Percentiles rank a stretch among this genome's conserved stretches.
phyloP scores from a whole-genome alignment of 495 filamentous ascomycete genomes.

The Emericellopsis terricola region DNA sequence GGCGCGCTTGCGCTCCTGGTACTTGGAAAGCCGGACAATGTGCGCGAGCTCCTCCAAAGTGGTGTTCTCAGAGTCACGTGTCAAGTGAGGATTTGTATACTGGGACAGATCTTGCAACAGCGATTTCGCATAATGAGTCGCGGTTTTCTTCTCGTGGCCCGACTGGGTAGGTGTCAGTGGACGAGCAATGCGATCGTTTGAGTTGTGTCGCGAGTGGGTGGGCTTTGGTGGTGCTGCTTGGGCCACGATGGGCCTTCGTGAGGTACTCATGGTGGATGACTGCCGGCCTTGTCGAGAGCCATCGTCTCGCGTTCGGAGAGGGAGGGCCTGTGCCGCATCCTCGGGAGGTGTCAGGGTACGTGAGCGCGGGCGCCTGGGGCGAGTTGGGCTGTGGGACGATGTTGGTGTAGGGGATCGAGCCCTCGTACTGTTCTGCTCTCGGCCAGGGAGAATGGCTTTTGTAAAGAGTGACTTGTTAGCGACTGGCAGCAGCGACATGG shows the following conservation, averaged over 20 bases:
- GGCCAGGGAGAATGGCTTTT: too few species aligned
- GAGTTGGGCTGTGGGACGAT: slow-evolving; percentile 20
- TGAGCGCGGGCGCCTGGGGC: slow-evolving; percentile 24
- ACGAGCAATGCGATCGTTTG: slow-evolving; percentile 4
- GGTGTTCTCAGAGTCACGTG: slow-evolving; percentile 32
- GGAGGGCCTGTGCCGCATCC: slow-evolving; percentile 15
- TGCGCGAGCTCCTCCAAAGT: slow-evolving; percentile 55
- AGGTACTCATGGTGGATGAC: slow-evolving; percentile 15
- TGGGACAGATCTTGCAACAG: slow-evolving; percentile 31
- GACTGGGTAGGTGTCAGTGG: slow-evolving; percentile 5
- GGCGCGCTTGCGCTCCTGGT: slow-evolving; percentile 53
- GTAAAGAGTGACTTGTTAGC: too few species aligned
- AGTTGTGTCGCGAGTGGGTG: slow-evolving; percentile 1
- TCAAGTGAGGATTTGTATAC: slow-evolving; percentile 29
- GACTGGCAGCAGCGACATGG: too few species aligned
- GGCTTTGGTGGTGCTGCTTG: slow-evolving; percentile 14
- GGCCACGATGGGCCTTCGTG: slow-evolving; percentile 26
- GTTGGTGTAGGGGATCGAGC: neutral
- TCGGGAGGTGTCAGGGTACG: slow-evolving; percentile 7
- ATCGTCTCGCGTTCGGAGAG: slow-evolving; percentile 17
- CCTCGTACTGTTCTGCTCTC: slow-evolving; percentile 20
- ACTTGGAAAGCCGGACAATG: slow-evolving; percentile 48
- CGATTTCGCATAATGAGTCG: slow-evolving; percentile 16
- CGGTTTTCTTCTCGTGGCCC: slow-evolving; percentile 5
- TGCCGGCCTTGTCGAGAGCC: slow-evolving; percentile 17